Conservation (phyloP, 2,329 filamentous ascomycete genomes). For the Venturia pyrina region DNA sequence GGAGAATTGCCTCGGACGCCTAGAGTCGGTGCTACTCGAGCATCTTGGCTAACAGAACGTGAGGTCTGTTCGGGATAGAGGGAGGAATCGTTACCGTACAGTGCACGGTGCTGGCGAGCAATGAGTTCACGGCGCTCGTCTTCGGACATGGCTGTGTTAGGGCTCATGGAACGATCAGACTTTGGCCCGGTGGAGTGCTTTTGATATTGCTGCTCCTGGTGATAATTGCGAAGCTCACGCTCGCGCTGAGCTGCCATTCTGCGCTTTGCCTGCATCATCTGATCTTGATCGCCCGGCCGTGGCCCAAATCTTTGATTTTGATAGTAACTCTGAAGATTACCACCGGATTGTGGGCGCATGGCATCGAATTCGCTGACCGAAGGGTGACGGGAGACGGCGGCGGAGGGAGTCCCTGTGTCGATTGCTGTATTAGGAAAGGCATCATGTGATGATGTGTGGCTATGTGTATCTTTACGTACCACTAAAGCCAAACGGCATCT, state of each 20-base stretch:
- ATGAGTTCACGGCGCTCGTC: constrained; percentile 94
- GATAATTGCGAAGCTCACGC: constrained; percentile 97
- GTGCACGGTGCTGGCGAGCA: constrained; percentile 84
- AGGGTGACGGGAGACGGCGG: constrained; percentile 63
- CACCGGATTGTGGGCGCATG: constrained; percentile 60
- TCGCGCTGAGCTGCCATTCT: constrained; percentile 98
- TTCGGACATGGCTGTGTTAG: constrained; percentile 74
- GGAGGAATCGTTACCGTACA: constrained; percentile 68
- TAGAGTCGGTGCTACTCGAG: constrained; percentile 48
- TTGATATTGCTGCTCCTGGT: constrained; percentile 99
- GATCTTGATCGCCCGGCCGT: constrained; percentile 86
- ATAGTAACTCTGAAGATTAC: constrained; percentile 89
- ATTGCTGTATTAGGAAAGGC: constrained; percentile 38
- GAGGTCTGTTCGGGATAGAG: constrained; percentile 57
- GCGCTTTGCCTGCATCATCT: constrained; percentile 98
- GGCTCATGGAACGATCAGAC: constrained; percentile 77
- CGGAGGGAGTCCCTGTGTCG: constrained; percentile 14
- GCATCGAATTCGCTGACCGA: constrained; percentile 77
- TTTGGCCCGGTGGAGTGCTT: constrained; percentile 76
- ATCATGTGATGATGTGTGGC: constrained; percentile 43
- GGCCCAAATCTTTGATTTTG: constrained; percentile 81
- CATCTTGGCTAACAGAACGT: constrained; percentile 51
- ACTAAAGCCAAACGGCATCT: constrained; percentile 55
- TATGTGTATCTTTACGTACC: constrained; percentile 35
- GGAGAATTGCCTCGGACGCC: constrained; percentile 69